These are phyloP conservation scores for Xylaria sp. DNA, from an alignment of 2,329 filamentous ascomycete species.

Conservation along the genomic window DNA sequence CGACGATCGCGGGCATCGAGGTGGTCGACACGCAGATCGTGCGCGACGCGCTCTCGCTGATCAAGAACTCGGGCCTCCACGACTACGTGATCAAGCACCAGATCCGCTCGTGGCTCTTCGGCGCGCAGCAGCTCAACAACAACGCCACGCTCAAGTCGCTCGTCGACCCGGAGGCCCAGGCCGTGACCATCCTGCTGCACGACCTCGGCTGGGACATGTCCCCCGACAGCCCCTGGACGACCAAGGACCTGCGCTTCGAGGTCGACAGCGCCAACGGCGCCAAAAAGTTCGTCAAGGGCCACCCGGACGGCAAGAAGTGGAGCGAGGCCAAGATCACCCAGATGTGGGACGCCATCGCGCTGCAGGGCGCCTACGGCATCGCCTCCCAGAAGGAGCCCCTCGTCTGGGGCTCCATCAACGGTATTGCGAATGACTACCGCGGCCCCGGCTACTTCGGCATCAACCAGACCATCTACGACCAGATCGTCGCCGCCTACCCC, in stretches of 20 bases:
- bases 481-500: conserved; percentile 33
- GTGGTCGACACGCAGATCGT: conserved; percentile 38
- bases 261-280: conserved; percentile 38
- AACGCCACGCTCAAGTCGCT: conserved; percentile 34
- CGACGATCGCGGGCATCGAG: conserved; percentile 36
- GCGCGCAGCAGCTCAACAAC: conserved; percentile 36
- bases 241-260: conserved; percentile 34
- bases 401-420: conserved; percentile 31
- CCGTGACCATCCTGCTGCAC: conserved; percentile 35
- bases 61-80: conserved; percentile 32
- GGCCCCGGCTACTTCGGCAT: conserved; percentile 30
- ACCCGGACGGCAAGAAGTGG: conserved; percentile 35
- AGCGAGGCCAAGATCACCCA: conserved; percentile 30
- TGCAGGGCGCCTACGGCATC: conserved; percentile 33
- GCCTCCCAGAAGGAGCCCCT: conserved; percentile 34
- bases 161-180: conserved; percentile 31
- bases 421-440: conserved; percentile 34
- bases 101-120: conserved; percentile 39
- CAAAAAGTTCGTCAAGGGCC: conserved; percentile 27
- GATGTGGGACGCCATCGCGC: conserved; percentile 37
- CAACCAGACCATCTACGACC: conserved; percentile 35
- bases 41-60: conserved; percentile 33
- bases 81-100: conserved; percentile 37
- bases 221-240: conserved; percentile 31
- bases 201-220: conserved; percentile 40